Evolutionary conservation across 1,284 basidiomycete genomes (phyloP), one percentile per base, ranked within the genome.

Genomic region (Leccinum pallidistipes): DNA sequence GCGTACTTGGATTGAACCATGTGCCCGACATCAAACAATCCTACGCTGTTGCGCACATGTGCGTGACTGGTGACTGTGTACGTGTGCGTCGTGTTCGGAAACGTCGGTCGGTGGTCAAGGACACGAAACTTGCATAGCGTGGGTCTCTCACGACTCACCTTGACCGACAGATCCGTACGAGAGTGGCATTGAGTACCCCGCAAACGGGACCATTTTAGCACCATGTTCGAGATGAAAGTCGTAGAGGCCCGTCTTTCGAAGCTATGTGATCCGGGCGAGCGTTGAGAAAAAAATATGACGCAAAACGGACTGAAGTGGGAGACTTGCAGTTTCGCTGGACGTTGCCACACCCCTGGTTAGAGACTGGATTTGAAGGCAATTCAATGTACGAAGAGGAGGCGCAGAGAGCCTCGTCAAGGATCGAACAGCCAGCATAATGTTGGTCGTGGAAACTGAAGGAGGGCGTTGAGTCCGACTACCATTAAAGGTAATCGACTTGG

Each of bases 161-260:
- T 95, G 92, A 2, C 94, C 93, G 56, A 93, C 85, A 58, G 84
- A 83, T 16, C 87, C 90, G 71, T 98, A 99, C 5, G 85, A 80
- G 57, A 99, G 81, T 1, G 97, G 97, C 97, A 99, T 99, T 12
- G 87, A 86, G 76, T 88, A 98, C 4, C 97, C 97, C 1, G 94
- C 96, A 74, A 98, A 99, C 0, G 94, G 91, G 1, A 98, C 95
- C 92, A 99, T 96, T 78, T 97, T 97, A 16, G 90, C 97, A 43
- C 86, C 90, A 73, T 95, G 83, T 66, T 85, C 73, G 61, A 94
- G 76, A 75, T 99, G 96, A 74, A 97, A 97, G 69, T 97, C 92
- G 71, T 97, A 95, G 32, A 99, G 80, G 0, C 88, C 87, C 0
- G 97, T 99, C 58, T 68, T 74, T 43, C 57, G 65, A 34, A 75